phyloP scores from a whole-genome alignment of 148 eudicot genomes.

The Talinum fruticosum region DNA sequence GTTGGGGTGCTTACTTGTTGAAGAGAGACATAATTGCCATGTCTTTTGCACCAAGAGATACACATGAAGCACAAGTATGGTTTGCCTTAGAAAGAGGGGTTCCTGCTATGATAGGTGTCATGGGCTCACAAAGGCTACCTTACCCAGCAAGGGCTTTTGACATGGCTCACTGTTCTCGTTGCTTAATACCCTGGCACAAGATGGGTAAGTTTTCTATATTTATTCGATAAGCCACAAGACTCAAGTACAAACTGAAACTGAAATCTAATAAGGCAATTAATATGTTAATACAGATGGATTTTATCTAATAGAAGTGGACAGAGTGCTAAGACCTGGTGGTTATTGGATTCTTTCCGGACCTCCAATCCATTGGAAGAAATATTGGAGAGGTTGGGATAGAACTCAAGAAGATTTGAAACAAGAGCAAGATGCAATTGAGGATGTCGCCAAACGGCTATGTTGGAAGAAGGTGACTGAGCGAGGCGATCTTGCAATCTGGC shows the following conservation, averaged over 20 bases:
- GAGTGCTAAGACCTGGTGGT: constrained; percentile 90
- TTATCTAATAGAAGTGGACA: constrained; percentile 85
- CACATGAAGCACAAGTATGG: constrained; percentile 96
- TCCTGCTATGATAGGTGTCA: constrained; percentile 90
- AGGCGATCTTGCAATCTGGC: constrained; percentile 81
- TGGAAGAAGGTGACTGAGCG: constrained; percentile 83
- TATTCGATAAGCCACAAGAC: no score
- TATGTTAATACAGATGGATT: constrained; percentile 79
- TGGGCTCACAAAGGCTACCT: constrained; percentile 82
- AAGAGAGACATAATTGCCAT: constrained; percentile 77
- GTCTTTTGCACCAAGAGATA: constrained; percentile 96
- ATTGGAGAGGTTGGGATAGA: constrained; percentile 96
- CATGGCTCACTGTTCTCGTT: constrained; percentile 99
- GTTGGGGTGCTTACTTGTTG: constrained; percentile 89
- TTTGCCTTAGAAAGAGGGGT: constrained; percentile 97
- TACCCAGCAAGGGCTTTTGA: constrained; percentile 95
- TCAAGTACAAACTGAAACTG: neutral
- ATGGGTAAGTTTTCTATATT: constrained; percentile 40
- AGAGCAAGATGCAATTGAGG: constrained; percentile 87
- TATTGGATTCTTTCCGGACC: constrained; percentile 98
- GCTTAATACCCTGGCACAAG: constrained; percentile 78
- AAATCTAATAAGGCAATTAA: no score
- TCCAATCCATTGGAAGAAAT: constrained; percentile 74
- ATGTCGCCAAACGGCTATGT: constrained; percentile 59
- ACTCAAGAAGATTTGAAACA: constrained; percentile 76